phyloP scores from a whole-genome alignment of 192 early-diverging fungal genomes.

The Paraglomus occultum region DNA sequence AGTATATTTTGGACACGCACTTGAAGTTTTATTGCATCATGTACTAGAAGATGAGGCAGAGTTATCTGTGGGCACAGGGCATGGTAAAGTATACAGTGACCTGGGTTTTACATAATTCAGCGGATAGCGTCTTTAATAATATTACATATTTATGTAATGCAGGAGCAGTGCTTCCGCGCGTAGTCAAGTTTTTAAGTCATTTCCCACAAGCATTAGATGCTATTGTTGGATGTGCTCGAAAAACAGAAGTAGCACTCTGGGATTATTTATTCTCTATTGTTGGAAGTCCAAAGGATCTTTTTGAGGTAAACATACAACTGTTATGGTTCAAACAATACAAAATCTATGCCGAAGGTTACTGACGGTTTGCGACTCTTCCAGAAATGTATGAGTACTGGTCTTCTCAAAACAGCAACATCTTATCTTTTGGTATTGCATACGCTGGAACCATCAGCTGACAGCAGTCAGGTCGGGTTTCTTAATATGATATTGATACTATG shows the following conservation, averaged over 20 bases:
- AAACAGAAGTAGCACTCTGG: slow-evolving; percentile 95
- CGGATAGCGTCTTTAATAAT: too few relatives aligned
- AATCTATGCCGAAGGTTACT: not conserved
- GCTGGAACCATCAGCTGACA: slow-evolving; percentile 67
- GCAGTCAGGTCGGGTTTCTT: slow-evolving; percentile 49
- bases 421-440: slow-evolving; percentile 93
- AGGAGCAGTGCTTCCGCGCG: slow-evolving; percentile 62
- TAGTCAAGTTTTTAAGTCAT: slow-evolving; percentile 74
- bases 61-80: slow-evolving; percentile 38
- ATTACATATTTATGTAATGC: slow-evolving; percentile 21
- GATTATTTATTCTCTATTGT: slow-evolving; percentile 79
- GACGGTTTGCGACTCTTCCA: slow-evolving; percentile 28
- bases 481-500: not conserved
- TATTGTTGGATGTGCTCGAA: slow-evolving; percentile 93
- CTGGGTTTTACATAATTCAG: not conserved
- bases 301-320: slow-evolving; percentile 56
- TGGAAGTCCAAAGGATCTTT: slow-evolving; percentile 81
- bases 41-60: slow-evolving; percentile 84
- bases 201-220: slow-evolving; percentile 83
- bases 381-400: slow-evolving; percentile 65
- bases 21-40: slow-evolving; percentile 90
- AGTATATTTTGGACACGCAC: slow-evolving; percentile 86
- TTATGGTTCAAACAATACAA: not conserved
- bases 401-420: slow-evolving; percentile 84
- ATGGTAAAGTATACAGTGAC: slow-evolving; percentile 35